phyloP scores from a whole-genome alignment of 495 filamentous ascomycete genomes.

The Neurospora sp. region DNA sequence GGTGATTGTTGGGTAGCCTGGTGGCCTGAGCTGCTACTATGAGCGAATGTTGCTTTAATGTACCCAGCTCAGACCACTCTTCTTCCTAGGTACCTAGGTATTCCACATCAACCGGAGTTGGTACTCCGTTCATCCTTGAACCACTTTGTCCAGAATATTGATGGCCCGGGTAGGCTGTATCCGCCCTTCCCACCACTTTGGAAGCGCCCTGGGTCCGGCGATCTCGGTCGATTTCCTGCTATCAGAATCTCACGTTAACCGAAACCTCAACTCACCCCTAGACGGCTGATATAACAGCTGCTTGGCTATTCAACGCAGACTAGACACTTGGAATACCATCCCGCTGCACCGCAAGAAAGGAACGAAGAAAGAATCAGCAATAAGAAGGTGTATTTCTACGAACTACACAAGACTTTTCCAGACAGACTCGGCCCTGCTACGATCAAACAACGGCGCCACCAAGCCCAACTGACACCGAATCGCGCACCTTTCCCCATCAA shows the following conservation, averaged over 20 bases:
- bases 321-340: neutral
- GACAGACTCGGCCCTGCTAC: neutral
- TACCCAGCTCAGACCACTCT: neutral
- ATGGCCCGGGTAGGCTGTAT: neutral
- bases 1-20: neutral
- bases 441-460: neutral
- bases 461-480: neutral
- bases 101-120: neutral
- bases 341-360: neutral
- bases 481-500: neutral
- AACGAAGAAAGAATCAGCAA: neutral
- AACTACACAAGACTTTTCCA: neutral
- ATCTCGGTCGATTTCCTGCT: neutral
- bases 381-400: neutral
- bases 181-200: neutral
- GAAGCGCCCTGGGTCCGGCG: neutral
- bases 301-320: neutral
- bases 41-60: neutral
- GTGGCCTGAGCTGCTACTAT: neutral
- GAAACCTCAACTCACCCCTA: neutral
- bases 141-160: neutral
- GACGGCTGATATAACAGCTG: neutral
- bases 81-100: neutral
- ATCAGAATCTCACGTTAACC: neutral
- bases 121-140: neutral